phyloP scores from a whole-genome alignment of 495 filamentous ascomycete species.

The Friedmanniomyces simplex region DNA sequence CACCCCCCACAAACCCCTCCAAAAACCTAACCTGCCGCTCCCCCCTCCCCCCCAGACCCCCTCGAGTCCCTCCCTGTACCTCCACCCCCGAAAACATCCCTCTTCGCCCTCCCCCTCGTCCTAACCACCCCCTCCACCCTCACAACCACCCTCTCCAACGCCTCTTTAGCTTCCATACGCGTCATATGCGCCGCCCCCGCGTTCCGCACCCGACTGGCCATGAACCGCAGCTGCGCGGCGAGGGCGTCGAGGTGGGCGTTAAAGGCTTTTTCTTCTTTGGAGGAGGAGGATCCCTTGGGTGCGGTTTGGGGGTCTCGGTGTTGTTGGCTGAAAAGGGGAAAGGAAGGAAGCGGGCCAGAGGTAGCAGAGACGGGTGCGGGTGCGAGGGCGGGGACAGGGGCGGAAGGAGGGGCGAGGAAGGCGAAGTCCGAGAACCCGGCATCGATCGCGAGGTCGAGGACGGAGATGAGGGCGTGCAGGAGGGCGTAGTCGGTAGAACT shows the following conservation, averaged over 20 bases:
- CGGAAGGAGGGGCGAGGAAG: neutral
- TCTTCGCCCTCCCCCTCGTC: conserved; percentile 50
- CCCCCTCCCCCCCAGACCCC: conserved; percentile 11
- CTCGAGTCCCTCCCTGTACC: conserved; percentile 22
- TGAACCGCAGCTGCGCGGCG: conserved; percentile 47
- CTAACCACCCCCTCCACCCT: conserved; percentile 61
- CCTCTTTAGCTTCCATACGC: conserved; percentile 61
- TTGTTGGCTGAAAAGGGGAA: conserved; percentile 6
- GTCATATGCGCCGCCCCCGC: conserved; percentile 60
- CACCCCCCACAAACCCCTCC: neutral
- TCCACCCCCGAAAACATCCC: conserved; percentile 40
- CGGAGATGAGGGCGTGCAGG: conserved; percentile 49
- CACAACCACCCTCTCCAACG: conserved; percentile 59
- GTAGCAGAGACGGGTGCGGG: neutral
- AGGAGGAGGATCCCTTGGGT: too few relatives aligned
- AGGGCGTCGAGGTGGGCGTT: conserved; percentile 61
- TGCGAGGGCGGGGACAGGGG: neutral
- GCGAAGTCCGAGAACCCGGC: conserved; percentile 38
- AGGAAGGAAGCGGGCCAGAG: conserved; percentile 6
- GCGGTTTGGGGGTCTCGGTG: conserved; percentile 15
- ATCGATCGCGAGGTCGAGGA: conserved; percentile 67
- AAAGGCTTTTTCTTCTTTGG: conserved; percentile 41
- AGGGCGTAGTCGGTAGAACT: conserved; percentile 52
- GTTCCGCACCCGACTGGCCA: conserved; percentile 64
- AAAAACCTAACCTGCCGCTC: neutral